Percentiles rank a stretch among this genome's conserved stretches.
These are phyloP conservation scores for Trichoderma gracile DNA, from an alignment of 2,329 filamentous ascomycete genomes.

Conservation along the genomic window DNA sequence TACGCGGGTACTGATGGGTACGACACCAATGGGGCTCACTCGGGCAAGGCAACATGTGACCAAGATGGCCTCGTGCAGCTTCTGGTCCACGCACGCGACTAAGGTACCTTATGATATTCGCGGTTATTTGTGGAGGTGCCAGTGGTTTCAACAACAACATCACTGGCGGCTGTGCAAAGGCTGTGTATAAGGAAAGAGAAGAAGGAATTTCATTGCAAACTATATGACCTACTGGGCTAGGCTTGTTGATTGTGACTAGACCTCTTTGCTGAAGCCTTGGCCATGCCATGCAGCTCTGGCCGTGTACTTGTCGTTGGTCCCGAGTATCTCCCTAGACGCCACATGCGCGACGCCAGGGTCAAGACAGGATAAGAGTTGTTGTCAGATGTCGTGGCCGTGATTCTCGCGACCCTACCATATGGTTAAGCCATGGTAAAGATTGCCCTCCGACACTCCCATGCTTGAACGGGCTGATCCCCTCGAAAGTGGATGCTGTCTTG, in stretches of 20 bases:
- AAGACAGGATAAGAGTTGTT: neutral
- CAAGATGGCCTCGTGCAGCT: conserved; percentile 17
- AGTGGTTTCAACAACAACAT: no score
- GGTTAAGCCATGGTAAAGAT: conserved; percentile 2
- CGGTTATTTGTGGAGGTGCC: no score
- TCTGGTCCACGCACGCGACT: conserved; percentile 21
- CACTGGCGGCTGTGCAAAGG: neutral
- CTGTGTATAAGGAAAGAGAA: conserved; percentile 10
- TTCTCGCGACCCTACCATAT: neutral
- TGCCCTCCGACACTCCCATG: neutral
- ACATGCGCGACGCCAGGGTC: no score
- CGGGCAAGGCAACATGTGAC: conserved; percentile 20
- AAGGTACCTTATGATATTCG: no score
- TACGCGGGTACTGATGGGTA: neutral
- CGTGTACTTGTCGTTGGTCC: neutral
- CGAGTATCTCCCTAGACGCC: neutral
- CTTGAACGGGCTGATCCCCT: neutral
- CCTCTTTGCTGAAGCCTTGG: neutral
- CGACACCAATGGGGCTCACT: conserved; percentile 11
- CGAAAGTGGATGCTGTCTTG: neutral
- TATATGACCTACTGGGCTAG: conserved; percentile 21
- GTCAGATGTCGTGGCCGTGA: conserved; percentile 7
- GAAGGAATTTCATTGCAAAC: conserved; percentile 20
- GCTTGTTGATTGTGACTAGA: conserved; percentile 1
- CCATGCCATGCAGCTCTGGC: neutral